Conservation (phyloP, 306 rosid genomes). For the Vigna nakashimae region DNA sequence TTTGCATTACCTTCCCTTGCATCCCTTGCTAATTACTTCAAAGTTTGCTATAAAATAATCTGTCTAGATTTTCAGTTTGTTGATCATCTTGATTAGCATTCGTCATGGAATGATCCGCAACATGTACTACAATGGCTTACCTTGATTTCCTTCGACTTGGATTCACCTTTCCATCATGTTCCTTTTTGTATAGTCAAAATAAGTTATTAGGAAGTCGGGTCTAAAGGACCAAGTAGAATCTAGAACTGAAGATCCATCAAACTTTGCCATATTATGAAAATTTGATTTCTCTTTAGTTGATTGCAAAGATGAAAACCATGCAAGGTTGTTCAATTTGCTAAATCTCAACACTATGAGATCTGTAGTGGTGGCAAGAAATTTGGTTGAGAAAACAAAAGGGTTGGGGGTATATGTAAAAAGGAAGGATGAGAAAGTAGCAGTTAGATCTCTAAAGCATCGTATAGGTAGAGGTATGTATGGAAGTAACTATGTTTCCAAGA, state of each 20-base stretch:
- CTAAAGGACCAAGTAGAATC: slow-evolving; percentile 66
- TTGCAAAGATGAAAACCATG: slow-evolving; percentile 55
- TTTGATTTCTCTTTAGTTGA: slow-evolving; percentile 65
- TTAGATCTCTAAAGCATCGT: slow-evolving; percentile 59
- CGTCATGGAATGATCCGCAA: slow-evolving; percentile 67
- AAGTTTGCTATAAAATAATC: not conserved
- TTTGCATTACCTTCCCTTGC: slow-evolving; percentile 5
- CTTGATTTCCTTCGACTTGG: slow-evolving; percentile 70
- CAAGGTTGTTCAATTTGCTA: slow-evolving; percentile 54
- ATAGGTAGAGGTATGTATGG: slow-evolving; percentile 61
- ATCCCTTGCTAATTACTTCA: not conserved
- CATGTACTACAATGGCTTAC: slow-evolving; percentile 66
- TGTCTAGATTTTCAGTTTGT: not conserved
- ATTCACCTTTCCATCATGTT: not conserved
- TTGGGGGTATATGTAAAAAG: slow-evolving; percentile 47
- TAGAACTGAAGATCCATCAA: slow-evolving; percentile 63
- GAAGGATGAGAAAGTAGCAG: slow-evolving; percentile 52
- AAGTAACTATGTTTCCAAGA: slow-evolving; percentile 56
- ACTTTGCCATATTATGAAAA: slow-evolving; percentile 54
- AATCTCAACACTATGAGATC: slow-evolving; percentile 62
- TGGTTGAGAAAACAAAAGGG: slow-evolving; percentile 52
- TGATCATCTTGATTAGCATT: slow-evolving; percentile 1
- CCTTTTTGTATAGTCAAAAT: slow-evolving; percentile 43
- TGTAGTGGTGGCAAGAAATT: slow-evolving; percentile 64
- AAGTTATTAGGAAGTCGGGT: slow-evolving; percentile 55